Evolutionary conservation across 108 stramenopile species (phyloP).

Genomic region (Skeletonema potamos): DNA sequence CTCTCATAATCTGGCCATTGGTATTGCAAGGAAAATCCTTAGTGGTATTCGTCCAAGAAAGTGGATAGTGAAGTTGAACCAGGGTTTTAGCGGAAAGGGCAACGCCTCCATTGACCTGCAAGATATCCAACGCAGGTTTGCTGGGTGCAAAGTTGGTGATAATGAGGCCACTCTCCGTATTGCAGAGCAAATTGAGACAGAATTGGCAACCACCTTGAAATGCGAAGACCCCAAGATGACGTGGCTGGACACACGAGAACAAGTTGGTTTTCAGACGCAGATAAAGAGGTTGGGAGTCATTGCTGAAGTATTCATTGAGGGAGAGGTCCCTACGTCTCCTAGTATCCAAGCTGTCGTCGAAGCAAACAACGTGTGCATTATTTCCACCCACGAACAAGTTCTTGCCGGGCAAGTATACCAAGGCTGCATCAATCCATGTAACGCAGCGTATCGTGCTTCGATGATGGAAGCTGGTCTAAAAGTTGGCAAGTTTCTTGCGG

Average conservation of each 20-base stretch:
- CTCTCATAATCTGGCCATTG: conserved; percentile 11
- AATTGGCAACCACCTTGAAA: conserved; percentile 15
- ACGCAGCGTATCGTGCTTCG: conserved; percentile 2
- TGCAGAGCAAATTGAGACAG: conserved; percentile 21
- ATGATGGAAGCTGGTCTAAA: conserved; percentile 19
- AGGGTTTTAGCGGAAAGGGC: conserved; percentile 40
- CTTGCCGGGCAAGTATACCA: conserved; percentile 30
- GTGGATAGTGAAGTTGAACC: conserved; percentile 40
- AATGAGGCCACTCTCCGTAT: not conserved
- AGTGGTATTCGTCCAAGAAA: conserved; percentile 12
- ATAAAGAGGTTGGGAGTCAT: conserved; percentile 31
- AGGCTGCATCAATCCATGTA: conserved; percentile 29
- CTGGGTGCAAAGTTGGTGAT: not conserved
- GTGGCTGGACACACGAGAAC: conserved; percentile 9
- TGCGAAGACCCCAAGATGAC: conserved; percentile 22
- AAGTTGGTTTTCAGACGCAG: conserved; percentile 27
- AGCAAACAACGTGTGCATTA: conserved; percentile 4
- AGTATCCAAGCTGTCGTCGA: conserved; percentile 38
- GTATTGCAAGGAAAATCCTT: conserved; percentile 28
- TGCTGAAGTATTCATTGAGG: conserved; percentile 39
- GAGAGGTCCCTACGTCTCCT: conserved; percentile 30
- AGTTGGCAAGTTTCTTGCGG: conserved; percentile 23
- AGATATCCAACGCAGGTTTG: conserved; percentile 6
- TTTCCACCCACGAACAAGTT: conserved; percentile 42
- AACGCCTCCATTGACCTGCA: conserved; percentile 30